A percentile compares a stretch with the other conserved stretches of the same genome.
Evolutionary conservation across 768 basidiomycete genomes (phyloP).

Genomic region (Boletus insuetus): DNA sequence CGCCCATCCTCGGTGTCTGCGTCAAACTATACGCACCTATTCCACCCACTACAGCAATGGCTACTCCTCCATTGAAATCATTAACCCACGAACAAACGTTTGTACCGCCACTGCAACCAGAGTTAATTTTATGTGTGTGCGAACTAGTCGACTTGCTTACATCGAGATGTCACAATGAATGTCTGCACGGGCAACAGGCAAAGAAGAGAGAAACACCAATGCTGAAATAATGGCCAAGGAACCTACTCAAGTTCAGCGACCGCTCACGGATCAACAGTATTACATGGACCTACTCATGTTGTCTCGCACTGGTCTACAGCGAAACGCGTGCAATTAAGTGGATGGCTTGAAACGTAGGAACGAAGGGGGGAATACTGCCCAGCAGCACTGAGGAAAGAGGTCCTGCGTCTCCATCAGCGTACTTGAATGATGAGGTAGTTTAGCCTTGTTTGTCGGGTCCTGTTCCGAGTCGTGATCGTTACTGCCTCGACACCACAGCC

Average conservation of each 20-base stretch:
- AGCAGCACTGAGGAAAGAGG: constrained; percentile 8
- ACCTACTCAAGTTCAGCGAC: constrained; percentile 1
- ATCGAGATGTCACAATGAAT: constrained; percentile 4
- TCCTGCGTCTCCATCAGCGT: background rate
- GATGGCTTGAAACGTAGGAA: background rate
- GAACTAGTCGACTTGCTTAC: background rate
- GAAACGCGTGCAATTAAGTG: background rate
- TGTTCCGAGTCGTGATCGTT: constrained; percentile 1
- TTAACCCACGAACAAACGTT: constrained; percentile 10
- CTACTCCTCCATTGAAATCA: background rate
- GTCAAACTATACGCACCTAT: background rate
- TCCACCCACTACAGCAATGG: background rate
- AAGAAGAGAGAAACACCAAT: constrained; percentile 4
- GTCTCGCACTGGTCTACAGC: background rate
- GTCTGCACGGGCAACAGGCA: constrained; percentile 13
- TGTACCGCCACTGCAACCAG: background rate
- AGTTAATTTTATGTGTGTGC: background rate
- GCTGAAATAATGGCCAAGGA: background rate
- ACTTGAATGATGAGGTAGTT: constrained; percentile 14
- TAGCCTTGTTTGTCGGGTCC: constrained; percentile 9
- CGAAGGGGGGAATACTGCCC: constrained; percentile 6
- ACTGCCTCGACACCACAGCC: background rate
- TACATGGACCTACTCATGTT: constrained; percentile 12
- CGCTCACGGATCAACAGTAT: background rate
- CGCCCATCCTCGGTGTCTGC: background rate